phyloP scores from a whole-genome alignment of 345 rosid species.

The Euclidium syriacum region DNA sequence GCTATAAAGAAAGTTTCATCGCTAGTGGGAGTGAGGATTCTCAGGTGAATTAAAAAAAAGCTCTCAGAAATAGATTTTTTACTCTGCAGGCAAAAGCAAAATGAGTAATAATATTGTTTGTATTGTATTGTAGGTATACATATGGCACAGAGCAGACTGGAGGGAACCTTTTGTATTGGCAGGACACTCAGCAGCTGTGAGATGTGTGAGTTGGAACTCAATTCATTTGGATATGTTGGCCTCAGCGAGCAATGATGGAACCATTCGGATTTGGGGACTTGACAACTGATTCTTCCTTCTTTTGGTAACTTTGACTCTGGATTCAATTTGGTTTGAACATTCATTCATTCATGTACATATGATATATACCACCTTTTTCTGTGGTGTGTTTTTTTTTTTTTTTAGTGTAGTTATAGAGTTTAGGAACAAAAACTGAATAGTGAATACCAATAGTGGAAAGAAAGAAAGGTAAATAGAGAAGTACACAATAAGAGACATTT shows the following conservation, averaged over 20 bases:
- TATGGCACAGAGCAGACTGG: slow-evolving; percentile 40
- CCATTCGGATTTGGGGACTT: slow-evolving; percentile 63
- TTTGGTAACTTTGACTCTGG: too few species aligned
- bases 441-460: neutral
- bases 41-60: slow-evolving; percentile 29
- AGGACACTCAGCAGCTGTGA: slow-evolving; percentile 55
- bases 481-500: too few species aligned
- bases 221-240: slow-evolving; percentile 51
- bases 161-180: slow-evolving; percentile 28
- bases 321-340: neutral
- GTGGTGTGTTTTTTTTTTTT: neutral
- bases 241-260: slow-evolving; percentile 56
- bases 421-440: neutral
- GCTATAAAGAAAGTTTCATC: slow-evolving; percentile 39
- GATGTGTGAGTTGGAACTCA: slow-evolving; percentile 62
- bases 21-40: slow-evolving; percentile 68
- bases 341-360: neutral
- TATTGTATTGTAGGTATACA: slow-evolving; percentile 41
- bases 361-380: neutral
- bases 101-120: slow-evolving; percentile 8
- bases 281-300: too few species aligned
- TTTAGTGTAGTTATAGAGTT: neutral
- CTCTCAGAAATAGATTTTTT: neutral
- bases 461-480: neutral
- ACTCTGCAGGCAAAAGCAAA: neutral